Conservation (phyloP, 495 filamentous ascomycete species). For the Glonium stellatum region DNA sequence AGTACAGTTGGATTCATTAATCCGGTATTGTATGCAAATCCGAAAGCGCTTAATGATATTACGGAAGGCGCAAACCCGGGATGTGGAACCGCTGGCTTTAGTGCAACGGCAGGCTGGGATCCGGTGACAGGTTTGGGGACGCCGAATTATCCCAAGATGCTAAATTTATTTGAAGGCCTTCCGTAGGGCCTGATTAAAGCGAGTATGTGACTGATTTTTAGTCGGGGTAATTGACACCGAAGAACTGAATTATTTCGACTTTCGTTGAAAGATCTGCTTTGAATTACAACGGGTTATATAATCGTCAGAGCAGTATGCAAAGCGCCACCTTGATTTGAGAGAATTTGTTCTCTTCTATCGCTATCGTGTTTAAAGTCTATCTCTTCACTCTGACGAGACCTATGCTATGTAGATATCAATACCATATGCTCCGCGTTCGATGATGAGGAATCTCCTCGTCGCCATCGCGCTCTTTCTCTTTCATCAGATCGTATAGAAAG, state of each 20-base stretch:
- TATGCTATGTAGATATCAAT: conserved; percentile 43
- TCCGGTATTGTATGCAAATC: conserved; percentile 20
- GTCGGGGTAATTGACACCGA: no score
- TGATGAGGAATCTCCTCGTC: conserved; percentile 67
- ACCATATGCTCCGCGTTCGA: conserved; percentile 92
- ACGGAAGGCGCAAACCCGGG: conserved; percentile 50
- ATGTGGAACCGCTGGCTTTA: conserved; percentile 51
- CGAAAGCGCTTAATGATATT: conserved; percentile 43
- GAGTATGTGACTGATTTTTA: no score
- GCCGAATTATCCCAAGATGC: not conserved
- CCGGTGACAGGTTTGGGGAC: conserved; percentile 47
- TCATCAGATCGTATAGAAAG: conserved; percentile 90
- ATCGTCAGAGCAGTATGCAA: no score
- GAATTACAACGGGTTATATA: no score
- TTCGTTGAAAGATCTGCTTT: no score
- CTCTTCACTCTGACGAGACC: no score
- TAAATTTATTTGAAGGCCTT: not conserved
- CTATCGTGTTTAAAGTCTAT: no score
- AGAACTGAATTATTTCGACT: no score
- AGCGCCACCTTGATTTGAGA: no score
- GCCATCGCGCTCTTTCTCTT: conserved; percentile 60
- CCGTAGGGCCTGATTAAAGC: no score
- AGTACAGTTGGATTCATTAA: conserved; percentile 28
- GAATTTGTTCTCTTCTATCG: no score
- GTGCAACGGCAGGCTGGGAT: conserved; percentile 52